These are phyloP conservation scores for Aspergillus sclerotioniger DNA, from an alignment of 495 filamentous ascomycete genomes.

Conservation along the genomic window DNA sequence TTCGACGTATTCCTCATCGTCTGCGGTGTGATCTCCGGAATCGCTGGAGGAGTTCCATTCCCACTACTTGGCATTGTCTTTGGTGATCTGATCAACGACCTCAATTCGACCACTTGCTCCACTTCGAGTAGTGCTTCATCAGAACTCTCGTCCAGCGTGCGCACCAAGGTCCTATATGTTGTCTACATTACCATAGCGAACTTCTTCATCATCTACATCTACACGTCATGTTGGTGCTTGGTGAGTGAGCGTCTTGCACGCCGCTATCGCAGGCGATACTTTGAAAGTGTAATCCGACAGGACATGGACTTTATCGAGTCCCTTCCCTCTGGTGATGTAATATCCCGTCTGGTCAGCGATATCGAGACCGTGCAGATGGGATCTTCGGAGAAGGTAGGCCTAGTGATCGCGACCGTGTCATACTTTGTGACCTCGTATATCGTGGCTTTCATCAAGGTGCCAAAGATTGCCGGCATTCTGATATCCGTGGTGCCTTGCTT, in stretches of 20 bases:
- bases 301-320: slow-evolving; percentile 59
- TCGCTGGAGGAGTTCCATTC: slow-evolving; percentile 63
- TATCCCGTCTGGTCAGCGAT: slow-evolving; percentile 56
- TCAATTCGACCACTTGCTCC: slow-evolving; percentile 34
- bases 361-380: slow-evolving; percentile 59
- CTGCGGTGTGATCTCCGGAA: slow-evolving; percentile 49
- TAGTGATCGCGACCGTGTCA: slow-evolving; percentile 54
- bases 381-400: slow-evolving; percentile 64
- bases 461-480: slow-evolving; percentile 37
- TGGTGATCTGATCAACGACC: slow-evolving; percentile 59
- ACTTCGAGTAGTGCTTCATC: slow-evolving; percentile 11
- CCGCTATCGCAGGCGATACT: slow-evolving; percentile 56
- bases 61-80: slow-evolving; percentile 68
- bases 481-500: slow-evolving; percentile 65
- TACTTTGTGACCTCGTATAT: slow-evolving; percentile 62
- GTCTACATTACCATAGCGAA: slow-evolving; percentile 62
- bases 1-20: slow-evolving; percentile 30
- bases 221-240: slow-evolving; percentile 55
- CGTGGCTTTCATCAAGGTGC: slow-evolving; percentile 60
- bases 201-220: slow-evolving; percentile 57
- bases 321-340: slow-evolving; percentile 53
- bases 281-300: slow-evolving; percentile 54
- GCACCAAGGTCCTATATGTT: slow-evolving; percentile 56
- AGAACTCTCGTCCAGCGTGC: slow-evolving; percentile 23
- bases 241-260: slow-evolving; percentile 63